Evolutionary conservation across 345 rosid species (phyloP), one percentile per base, ranked within the genome.

Genomic region (Isatis tinctoria): DNA sequence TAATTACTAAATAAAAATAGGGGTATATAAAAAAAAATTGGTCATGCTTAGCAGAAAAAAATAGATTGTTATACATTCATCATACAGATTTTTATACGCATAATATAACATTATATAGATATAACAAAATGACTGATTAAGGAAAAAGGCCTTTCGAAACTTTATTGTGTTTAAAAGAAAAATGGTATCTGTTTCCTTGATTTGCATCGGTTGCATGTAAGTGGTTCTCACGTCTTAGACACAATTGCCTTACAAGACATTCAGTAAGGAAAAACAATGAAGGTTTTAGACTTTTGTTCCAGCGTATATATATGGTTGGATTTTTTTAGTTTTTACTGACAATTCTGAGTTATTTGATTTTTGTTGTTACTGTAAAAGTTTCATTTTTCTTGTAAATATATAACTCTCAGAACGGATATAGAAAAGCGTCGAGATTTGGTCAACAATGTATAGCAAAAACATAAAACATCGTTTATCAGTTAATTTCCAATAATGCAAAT

Each of bases 191-290:
- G 43, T 48, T 65, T 35, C 36, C 61, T 53, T 52, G 11, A 33
- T 37, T n/a, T 67, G 72, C 48, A 51, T 24, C 6, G 47, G 27
- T 37, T 26, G 37, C 41, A 54, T 10, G 28, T 7, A 41, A 56
- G 56, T 18, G 11, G 65, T 57, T 28, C 73, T 56, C 73, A 69
- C 56, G 43, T 69, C 53, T 56, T 30, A 28, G 4, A 41, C 22
- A 69, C n/a, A 69, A 69, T 24, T 41, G n/a, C 14, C 3, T 9
- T 10, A 18, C 13, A 35, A 10, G 54, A 20, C 3, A 4, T 41
- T 48, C 18, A 18, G 27, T 48, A 17, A 45, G 3, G 17, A 17
- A 16, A 17, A 44, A n/a, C 17, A 16, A 17, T 10, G n/a, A n/a
- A n/a, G n/a, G 17, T 16, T 45, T 16, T 45, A 45, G 22, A 16